These are phyloP conservation scores for Hypericum perforatum DNA, from an alignment of 345 rosid genomes.

Conservation along the genomic window DNA sequence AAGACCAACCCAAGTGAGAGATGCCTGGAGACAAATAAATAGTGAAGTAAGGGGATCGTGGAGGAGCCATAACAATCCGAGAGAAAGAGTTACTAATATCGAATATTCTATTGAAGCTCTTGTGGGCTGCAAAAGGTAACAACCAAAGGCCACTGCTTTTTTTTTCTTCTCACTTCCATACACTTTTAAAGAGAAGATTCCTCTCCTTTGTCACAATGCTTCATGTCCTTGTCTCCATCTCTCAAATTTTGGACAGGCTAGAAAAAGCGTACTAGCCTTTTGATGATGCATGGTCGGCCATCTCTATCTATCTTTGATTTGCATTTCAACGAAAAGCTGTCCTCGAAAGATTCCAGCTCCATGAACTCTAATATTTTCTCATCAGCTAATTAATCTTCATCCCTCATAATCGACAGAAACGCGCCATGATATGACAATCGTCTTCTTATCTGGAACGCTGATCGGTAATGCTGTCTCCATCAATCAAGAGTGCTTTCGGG, in stretches of 20 bases:
- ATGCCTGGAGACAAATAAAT: slow-evolving; percentile 20
- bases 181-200: slow-evolving; percentile 30
- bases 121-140: slow-evolving; percentile 9
- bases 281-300: slow-evolving; percentile 12
- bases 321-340: slow-evolving; percentile 9
- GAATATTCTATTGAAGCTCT: slow-evolving; percentile 13
- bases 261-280: slow-evolving; percentile 5
- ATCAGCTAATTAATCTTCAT: slow-evolving; percentile 6
- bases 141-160: not conserved
- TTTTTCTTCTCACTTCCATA: slow-evolving; percentile 13
- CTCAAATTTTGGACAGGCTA: slow-evolving; percentile 3
- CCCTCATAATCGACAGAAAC: slow-evolving; percentile 11
- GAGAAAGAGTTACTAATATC: slow-evolving; percentile 1
- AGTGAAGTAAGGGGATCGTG: slow-evolving; percentile 1
- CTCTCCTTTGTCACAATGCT: slow-evolving; percentile 32
- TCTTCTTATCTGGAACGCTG: slow-evolving; percentile 5
- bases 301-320: slow-evolving; percentile 13
- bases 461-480: slow-evolving; percentile 1
- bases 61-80: not conserved
- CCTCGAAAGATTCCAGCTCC: slow-evolving; percentile 4
- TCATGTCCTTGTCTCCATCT: slow-evolving; percentile 29
- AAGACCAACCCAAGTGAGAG: slow-evolving; percentile 6
- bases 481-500: slow-evolving; percentile 35
- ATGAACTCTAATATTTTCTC: not conserved
- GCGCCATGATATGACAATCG: not conserved